Percentiles rank a stretch among this genome's conserved stretches.
These are phyloP conservation scores for Euphorbia pulcherrima DNA, from an alignment of 345 rosid species.

Conservation along the genomic window DNA sequence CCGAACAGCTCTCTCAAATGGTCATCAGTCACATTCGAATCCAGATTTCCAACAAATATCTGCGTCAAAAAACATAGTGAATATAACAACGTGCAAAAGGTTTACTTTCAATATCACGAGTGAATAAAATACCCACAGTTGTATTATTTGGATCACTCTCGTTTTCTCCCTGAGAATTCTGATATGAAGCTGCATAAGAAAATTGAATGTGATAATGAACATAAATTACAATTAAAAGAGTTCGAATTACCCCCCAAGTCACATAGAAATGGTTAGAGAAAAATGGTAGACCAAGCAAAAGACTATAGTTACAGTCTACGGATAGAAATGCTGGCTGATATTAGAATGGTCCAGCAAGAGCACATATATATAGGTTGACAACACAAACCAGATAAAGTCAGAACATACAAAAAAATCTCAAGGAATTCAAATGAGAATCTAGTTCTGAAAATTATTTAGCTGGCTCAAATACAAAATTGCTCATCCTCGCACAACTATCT, in stretches of 20 bases:
- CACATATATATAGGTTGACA: not conserved
- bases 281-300: not conserved
- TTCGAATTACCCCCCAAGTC: not conserved
- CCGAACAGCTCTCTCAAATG: slow-evolving; percentile 65
- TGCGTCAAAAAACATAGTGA: slow-evolving; percentile 25
- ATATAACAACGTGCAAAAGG: slow-evolving; percentile 8
- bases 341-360: not conserved
- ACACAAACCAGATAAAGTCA: not conserved
- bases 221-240: not conserved
- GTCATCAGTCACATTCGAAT: slow-evolving; percentile 67
- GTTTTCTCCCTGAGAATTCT: slow-evolving; percentile 52
- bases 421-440: not conserved
- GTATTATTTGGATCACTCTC: slow-evolving; percentile 88
- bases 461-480: not conserved
- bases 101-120: slow-evolving; percentile 2
- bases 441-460: not conserved
- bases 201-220: slow-evolving; percentile 18
- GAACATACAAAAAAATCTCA: too few relatives aligned
- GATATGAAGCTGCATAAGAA: slow-evolving; percentile 71
- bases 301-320: not conserved
- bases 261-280: too few relatives aligned
- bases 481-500: not conserved
- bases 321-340: not conserved
- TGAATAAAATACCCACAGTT: slow-evolving; percentile 56
- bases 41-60: slow-evolving; percentile 91